Percentiles rank a stretch among this genome's conserved stretches.
Evolutionary conservation across 106 monocot species (phyloP).

Genomic region (Vanilla planifolia): DNA sequence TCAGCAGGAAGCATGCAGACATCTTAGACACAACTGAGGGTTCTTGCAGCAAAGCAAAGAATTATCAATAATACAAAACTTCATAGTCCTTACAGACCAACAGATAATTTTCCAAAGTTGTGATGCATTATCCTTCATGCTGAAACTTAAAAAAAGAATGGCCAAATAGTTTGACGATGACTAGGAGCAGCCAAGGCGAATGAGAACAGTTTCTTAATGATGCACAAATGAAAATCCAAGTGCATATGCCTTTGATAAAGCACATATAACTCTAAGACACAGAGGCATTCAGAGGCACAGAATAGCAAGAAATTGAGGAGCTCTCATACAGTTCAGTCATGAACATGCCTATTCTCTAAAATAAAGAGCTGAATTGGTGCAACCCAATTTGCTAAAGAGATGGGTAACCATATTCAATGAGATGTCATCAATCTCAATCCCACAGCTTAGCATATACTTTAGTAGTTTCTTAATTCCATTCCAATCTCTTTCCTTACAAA

Average conservation of each 20-base stretch:
- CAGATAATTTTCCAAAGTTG: background rate
- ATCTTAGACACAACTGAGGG: background rate
- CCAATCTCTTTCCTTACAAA: conserved; percentile 27
- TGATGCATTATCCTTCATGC: background rate
- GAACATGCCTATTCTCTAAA: conserved; percentile 17
- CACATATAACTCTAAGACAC: conserved; percentile 9
- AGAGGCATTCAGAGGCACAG: background rate
- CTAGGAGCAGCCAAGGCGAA: conserved; percentile 17
- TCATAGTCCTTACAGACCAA: background rate
- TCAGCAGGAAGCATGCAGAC: background rate
- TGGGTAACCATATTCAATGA: conserved; percentile 28
- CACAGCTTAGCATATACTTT: conserved; percentile 27
- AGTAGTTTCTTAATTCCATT: conserved; percentile 24
- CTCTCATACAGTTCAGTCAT: conserved; percentile 19
- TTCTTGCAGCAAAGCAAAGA: too few species aligned
- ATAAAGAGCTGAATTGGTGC: conserved; percentile 22
- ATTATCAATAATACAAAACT: background rate
- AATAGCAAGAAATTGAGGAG: conserved; percentile 18
- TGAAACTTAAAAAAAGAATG: background rate
- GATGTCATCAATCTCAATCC: conserved; percentile 26
- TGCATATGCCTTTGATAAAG: background rate
- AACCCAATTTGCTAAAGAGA: conserved; percentile 25
- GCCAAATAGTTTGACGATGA: conserved; percentile 20
- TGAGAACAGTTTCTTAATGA: conserved; percentile 15
- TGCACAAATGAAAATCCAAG: conserved; percentile 3